phyloP scores from a whole-genome alignment of 257 asterid species.

The Thymus quinquecostatus region DNA sequence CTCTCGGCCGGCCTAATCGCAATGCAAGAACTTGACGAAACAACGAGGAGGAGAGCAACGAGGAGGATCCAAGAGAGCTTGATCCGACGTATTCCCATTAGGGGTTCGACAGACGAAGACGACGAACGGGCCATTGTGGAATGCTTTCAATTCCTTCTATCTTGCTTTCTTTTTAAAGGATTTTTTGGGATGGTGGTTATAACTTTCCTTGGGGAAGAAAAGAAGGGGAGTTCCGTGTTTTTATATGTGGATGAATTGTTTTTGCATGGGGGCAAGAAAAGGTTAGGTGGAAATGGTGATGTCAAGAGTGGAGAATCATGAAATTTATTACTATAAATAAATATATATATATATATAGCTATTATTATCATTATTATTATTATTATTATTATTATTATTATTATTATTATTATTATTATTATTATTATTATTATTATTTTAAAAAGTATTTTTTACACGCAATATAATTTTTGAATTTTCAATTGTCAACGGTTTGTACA shows the following conservation, averaged over 20 bases:
- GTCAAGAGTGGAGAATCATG: conserved; percentile 18
- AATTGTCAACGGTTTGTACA: conserved; percentile 39
- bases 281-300: conserved; percentile 32
- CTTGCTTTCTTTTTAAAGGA: neutral
- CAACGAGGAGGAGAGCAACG: conserved; percentile 19
- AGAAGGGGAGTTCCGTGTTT: neutral
- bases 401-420: too few relatives aligned
- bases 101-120: conserved; percentile 4
- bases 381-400: too few relatives aligned
- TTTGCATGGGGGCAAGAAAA: conserved; percentile 36
- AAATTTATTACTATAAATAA: neutral
- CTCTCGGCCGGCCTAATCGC: conserved; percentile 27
- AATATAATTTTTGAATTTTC: conserved; percentile 30
- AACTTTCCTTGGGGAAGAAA: conserved; percentile 19
- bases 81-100: neutral
- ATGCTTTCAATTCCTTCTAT: neutral
- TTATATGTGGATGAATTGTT: conserved; percentile 13
- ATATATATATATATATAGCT: neutral
- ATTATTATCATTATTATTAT: too few relatives aligned
- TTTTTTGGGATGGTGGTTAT: conserved; percentile 6
- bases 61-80: neutral
- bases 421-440: neutral
- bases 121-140: neutral
- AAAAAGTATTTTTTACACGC: conserved; percentile 27
- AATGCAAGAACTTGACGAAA: conserved; percentile 19